Evolutionary conservation across 768 basidiomycete species (phyloP), one percentile per base, ranked within the genome.

Genomic region (Boletus subparvulus): DNA sequence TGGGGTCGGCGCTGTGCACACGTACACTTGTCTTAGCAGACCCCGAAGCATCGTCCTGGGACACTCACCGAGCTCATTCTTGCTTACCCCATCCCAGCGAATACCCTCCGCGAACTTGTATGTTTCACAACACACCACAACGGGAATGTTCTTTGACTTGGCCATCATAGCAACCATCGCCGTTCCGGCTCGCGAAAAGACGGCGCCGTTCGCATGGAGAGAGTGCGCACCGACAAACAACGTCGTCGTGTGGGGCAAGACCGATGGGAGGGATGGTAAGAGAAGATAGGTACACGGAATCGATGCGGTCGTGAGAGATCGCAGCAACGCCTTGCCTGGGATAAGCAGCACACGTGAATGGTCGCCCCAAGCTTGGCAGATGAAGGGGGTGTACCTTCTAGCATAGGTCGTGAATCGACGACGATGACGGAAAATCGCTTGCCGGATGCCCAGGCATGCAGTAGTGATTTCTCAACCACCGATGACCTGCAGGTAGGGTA

Each of bases 91-190:
- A 71, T 99, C 97, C 52, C 98, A 78, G 72, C 91, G 87, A 30
- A 98, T 88, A 35, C 85, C 85, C 64, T 98, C 96, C 17, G 91
- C 90, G 66, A 95, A 98, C 72, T 99, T 99, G 77, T 98, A 98
- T 5, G 97, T 99, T 74, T 98, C 97, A 65, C 95, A 97, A 61
- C 94, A 98, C 26, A 97, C 94, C 36, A 99, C 84, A 8, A 98
- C 94, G 6, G 97, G 96, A 0, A 98, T 89, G 24, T 86, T 87
- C 65, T 88, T 83, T 46, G 85, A 84, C 35, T 36, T 36, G 14
- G 93, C 92, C 80, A 98, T 86, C 95, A 98, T 96, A 2, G 95
- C 92, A 7, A 98, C 93, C 64, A 94, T 81, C 0, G 96, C 96
- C 4, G 95, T 98, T 28, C 97, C 97, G 0, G 94, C 93, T 49